A percentile compares a stretch with the other conserved stretches of the same genome.
Conservation (phyloP, 257 asterid genomes). For the Lavandula angustifolia region DNA sequence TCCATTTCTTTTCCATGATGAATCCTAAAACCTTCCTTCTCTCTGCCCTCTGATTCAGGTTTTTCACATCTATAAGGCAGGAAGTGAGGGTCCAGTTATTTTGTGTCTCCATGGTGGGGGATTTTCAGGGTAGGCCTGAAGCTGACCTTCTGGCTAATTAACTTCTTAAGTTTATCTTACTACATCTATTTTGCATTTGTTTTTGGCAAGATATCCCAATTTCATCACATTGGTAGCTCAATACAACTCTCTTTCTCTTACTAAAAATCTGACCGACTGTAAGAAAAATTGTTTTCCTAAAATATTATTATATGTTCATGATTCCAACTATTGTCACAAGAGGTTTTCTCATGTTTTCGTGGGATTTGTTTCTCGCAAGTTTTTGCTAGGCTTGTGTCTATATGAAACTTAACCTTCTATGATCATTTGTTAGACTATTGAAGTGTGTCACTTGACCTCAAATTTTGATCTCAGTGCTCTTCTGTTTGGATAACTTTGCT, state of each 20-base stretch:
- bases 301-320: constrained; percentile 3
- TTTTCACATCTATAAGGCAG: constrained; percentile 82
- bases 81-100: constrained; percentile 86
- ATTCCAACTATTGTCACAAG: constrained; percentile 6
- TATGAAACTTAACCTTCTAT: constrained; percentile 2
- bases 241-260: neutral
- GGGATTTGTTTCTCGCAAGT: constrained; percentile 21
- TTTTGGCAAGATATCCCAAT: constrained; percentile 1
- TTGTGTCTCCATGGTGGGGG: constrained; percentile 99
- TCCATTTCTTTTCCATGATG: constrained; percentile 13
- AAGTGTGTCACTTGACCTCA: constrained; percentile 5
- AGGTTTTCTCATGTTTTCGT: constrained; percentile 8
- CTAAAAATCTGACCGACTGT: neutral
- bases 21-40: constrained; percentile 26
- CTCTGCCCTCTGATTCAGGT: constrained; percentile 55
- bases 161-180: constrained; percentile 5
- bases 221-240: constrained; percentile 11
- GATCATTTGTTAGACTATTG: constrained; percentile 2
- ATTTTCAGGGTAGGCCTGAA: constrained; percentile 68
- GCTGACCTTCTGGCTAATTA: constrained; percentile 26
- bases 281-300: neutral
- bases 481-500: neutral
- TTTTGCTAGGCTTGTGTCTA: constrained; percentile 1
- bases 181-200: neutral
- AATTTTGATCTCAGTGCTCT: neutral